Evolutionary conservation across 768 basidiomycete genomes (phyloP), one percentile per base, ranked within the genome.

Genomic region (Phlebiopsis flavidoalba): DNA sequence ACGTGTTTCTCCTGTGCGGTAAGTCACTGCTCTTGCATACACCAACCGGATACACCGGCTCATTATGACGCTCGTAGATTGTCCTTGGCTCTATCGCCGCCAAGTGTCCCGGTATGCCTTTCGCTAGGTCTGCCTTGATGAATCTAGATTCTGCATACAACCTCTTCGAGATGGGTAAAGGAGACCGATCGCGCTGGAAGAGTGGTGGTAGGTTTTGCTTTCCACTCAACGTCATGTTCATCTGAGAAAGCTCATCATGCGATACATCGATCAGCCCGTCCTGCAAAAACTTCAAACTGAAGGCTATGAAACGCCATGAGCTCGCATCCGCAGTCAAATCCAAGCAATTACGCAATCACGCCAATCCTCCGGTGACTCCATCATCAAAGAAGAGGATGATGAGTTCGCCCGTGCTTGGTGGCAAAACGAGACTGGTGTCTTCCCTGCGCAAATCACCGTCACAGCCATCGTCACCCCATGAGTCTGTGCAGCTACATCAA

Each of bases 1-100:
- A 89, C 68, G 85, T 87, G 2, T 88, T 88, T 69, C n/a, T 88
- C 85, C 5, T 88, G 86, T 67, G 78, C 85, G 37, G 87, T 88
- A 70, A 35, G 69, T 53, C 47, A 56, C 15, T 57, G 36, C 45
- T 19, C 26, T 10, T 31, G 14, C 14, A 3, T 15, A 2, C 36
- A 12, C 8, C 5, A 11, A 33, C 15, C 35, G 52, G 35, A 8
- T 33, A 35, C 31, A 5, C 15, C 35, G 15, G 31, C 26, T 26
- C 31, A 12, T 43, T 17, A 17, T 43, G 40, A 17, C 11, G 2
- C 3, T 43, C 6, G 19, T 45, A 89, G 87, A 85, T 89, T 63
- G 86, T 88, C 0, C 74, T 89, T 50, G 87, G 87, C 17, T 83
- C 85, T 6, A 88, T 89, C 56, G 84, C 86, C 1, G 78, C 81